Evolutionary conservation across 805 yeast species (phyloP).

Genomic region (Debaryomyces maramus): DNA sequence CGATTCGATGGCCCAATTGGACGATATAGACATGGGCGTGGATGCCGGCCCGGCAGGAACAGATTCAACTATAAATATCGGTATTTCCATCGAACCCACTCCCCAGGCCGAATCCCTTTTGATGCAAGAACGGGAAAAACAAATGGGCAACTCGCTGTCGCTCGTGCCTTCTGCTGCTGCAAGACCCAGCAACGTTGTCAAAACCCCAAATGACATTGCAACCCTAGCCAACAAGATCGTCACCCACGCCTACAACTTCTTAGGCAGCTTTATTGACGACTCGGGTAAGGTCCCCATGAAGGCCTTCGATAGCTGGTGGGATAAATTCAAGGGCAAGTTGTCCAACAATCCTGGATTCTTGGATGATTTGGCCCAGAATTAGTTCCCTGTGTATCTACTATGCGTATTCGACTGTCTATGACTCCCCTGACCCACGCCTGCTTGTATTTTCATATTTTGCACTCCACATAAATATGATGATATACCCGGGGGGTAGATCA

Average conservation of each 20-base stretch:
- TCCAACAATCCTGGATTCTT: constrained; percentile 81
- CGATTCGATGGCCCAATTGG: constrained; percentile 34
- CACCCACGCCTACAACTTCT: constrained; percentile 85
- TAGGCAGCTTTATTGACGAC: constrained; percentile 81
- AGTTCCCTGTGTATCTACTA: not conserved
- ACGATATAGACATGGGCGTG: constrained; percentile 40
- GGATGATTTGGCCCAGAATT: constrained; percentile 38
- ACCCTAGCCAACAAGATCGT: constrained; percentile 83
- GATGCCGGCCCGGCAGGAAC: constrained; percentile 31
- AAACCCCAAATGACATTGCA: constrained; percentile 39
- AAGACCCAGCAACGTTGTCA: constrained; percentile 18
- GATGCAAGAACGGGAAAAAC: constrained; percentile 37
- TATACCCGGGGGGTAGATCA: no score
- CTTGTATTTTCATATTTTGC: no score
- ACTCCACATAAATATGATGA: no score
- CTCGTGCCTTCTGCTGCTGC: constrained; percentile 22
- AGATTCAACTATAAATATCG: constrained; percentile 50
- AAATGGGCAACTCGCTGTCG: constrained; percentile 15
- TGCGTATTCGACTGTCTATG: not conserved
- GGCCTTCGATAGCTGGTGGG: constrained; percentile 95
- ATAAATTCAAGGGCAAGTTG: constrained; percentile 73
- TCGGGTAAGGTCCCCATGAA: constrained; percentile 83
- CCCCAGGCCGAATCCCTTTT: constrained; percentile 62
- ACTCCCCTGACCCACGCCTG: no score
- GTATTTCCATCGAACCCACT: constrained; percentile 87